These are phyloP conservation scores for Cordyceps cicadae DNA, from an alignment of 2,329 filamentous ascomycete genomes.

Conservation along the genomic window DNA sequence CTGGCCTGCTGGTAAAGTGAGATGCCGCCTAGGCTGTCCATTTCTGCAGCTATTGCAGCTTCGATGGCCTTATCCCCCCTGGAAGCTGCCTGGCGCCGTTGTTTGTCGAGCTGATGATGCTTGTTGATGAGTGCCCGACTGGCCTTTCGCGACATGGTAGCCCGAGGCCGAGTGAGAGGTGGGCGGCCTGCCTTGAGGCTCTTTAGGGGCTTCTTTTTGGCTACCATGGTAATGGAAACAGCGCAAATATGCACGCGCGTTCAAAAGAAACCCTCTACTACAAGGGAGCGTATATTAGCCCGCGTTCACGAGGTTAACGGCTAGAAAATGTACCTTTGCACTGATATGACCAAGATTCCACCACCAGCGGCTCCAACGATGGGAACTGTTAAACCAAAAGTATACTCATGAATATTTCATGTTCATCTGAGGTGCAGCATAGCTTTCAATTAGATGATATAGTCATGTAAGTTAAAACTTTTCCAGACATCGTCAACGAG, in stretches of 20 bases:
- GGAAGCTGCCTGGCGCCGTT: constrained; percentile 44
- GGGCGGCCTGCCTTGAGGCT: constrained; percentile 44
- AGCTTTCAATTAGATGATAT: neutral
- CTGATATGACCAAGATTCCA: neutral
- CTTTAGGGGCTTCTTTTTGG: constrained; percentile 37
- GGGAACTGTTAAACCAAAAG: neutral
- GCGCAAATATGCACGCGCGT: neutral
- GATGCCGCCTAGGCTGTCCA: constrained; percentile 51
- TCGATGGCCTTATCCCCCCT: constrained; percentile 42
- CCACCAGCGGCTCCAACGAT: neutral
- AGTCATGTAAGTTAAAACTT: constrained; percentile 3
- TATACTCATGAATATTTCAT: neutral
- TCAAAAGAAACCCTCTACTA: neutral
- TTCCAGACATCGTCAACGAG: neutral
- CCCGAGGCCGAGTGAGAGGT: constrained; percentile 42
- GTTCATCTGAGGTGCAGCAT: neutral
- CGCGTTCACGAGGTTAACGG: neutral
- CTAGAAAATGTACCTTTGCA: neutral
- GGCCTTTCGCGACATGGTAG: constrained; percentile 56
- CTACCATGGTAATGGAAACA: constrained; percentile 30
- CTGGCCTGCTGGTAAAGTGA: constrained; percentile 59
- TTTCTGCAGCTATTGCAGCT: constrained; percentile 42
- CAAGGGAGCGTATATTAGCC: neutral
- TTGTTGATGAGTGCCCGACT: constrained; percentile 57
- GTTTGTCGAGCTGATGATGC: constrained; percentile 58